Conservation (phyloP, 352 stramenopile species). For the Pseudoperonospora humuli region DNA sequence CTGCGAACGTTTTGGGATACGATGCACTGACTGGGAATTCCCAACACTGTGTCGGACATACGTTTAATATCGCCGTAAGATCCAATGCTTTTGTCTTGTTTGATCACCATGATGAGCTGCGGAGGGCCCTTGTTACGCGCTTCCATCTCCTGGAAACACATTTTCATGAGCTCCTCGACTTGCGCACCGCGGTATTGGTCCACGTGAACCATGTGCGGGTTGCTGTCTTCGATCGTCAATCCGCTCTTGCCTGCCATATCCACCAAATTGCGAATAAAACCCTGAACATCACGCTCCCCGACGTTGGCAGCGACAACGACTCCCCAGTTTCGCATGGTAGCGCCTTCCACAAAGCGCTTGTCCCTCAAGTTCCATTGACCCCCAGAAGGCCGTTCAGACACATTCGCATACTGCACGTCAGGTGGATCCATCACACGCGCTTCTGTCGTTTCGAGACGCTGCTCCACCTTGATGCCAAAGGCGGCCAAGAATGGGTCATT, state of each 20-base stretch:
- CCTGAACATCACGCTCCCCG: constrained; percentile 26
- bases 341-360: constrained; percentile 55
- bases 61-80: constrained; percentile 69
- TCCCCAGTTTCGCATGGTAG: constrained; percentile 44
- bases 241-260: constrained; percentile 29
- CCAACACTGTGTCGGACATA: constrained; percentile 56
- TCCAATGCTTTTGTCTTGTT: constrained; percentile 31
- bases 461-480: constrained; percentile 56
- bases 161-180: constrained; percentile 56
- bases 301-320: constrained; percentile 42
- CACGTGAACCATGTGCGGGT: constrained; percentile 34
- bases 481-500: constrained; percentile 55
- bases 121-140: constrained; percentile 21
- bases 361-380: constrained; percentile 75
- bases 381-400: constrained; percentile 47
- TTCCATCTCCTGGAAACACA: constrained; percentile 43
- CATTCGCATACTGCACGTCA: constrained; percentile 53
- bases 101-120: constrained; percentile 59
- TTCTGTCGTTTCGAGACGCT: constrained; percentile 38
- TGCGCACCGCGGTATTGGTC: constrained; percentile 27
- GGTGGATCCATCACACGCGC: constrained; percentile 47
- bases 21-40: constrained; percentile 67
- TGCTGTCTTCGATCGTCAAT: constrained; percentile 32
- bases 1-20: constrained; percentile 37
- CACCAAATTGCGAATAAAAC: constrained; percentile 37